These are phyloP conservation scores for Podosphaera fusca DNA, from an alignment of 2,329 filamentous ascomycete species.

Conservation along the genomic window DNA sequence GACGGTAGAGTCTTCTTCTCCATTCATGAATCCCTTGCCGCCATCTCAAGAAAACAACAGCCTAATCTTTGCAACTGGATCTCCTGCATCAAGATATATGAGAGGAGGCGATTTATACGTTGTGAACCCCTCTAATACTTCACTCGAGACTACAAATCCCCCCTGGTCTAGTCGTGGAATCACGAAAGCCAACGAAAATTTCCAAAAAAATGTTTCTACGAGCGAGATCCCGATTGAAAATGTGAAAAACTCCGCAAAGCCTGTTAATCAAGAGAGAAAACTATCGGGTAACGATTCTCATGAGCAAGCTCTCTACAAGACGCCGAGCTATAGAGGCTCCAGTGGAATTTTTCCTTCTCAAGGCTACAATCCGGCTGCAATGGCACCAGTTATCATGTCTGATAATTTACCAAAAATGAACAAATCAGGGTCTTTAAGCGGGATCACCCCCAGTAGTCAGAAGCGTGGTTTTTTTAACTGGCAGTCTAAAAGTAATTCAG, in stretches of 20 bases:
- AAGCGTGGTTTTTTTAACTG: constrained; percentile 12
- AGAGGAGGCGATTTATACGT: constrained; percentile 13
- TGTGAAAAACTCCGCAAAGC: background rate
- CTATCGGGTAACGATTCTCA: background rate
- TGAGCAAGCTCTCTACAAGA: constrained; percentile 2
- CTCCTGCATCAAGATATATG: constrained; percentile 9
- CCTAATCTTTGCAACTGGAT: constrained; percentile 9
- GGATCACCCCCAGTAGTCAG: constrained; percentile 4
- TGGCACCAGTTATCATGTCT: constrained; percentile 7
- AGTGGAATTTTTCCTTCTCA: constrained; percentile 11
- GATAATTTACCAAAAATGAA: background rate
- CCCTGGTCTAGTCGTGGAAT: constrained; percentile 7
- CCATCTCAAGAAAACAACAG: constrained; percentile 10
- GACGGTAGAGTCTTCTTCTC: constrained; percentile 15
- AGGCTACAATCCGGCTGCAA: constrained; percentile 3
- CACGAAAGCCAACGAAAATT: constrained; percentile 7
- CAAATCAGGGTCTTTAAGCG: background rate
- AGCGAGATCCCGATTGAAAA: background rate
- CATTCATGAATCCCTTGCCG: constrained; percentile 11
- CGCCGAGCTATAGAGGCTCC: constrained; percentile 12
- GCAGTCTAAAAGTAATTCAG: constrained; percentile 6
- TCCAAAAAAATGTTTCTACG: background rate
- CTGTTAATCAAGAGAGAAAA: background rate
- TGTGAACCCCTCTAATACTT: constrained; percentile 14
- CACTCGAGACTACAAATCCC: constrained; percentile 8